Percentiles rank a stretch among this genome's conserved stretches.
phyloP scores from a whole-genome alignment of 2,329 filamentous ascomycete genomes.

The Monosporascus sp. region DNA sequence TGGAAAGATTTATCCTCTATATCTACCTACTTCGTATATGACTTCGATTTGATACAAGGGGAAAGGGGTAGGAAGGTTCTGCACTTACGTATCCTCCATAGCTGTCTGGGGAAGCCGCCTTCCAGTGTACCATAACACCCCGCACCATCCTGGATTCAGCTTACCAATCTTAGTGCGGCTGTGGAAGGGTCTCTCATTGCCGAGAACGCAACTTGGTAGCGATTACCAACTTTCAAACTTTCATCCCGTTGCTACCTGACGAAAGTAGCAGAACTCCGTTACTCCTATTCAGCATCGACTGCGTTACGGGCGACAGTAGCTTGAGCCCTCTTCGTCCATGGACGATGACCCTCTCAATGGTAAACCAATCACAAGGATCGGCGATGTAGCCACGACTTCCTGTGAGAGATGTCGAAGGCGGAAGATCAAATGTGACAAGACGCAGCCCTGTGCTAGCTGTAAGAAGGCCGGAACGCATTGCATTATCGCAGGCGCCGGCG shows the following conservation, averaged over 20 bases:
- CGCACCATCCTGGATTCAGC: background rate
- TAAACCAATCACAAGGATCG: background rate
- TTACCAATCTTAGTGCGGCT: background rate
- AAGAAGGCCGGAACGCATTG: background rate
- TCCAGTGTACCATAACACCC: background rate
- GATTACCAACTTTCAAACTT: background rate
- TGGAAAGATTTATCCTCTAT: too few relatives aligned
- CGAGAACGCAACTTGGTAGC: background rate
- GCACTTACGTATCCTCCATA: too few relatives aligned
- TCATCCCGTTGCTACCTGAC: background rate
- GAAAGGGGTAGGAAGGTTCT: too few relatives aligned
- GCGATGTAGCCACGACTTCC: constrained; percentile 1
- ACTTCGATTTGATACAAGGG: too few relatives aligned
- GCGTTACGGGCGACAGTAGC: background rate
- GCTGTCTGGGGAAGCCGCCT: too few relatives aligned
- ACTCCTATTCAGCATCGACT: background rate
- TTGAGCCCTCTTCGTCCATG: background rate
- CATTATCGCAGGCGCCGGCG: background rate
- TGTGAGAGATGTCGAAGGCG: background rate
- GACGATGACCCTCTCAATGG: background rate
- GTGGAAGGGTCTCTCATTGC: background rate
- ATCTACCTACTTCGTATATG: too few relatives aligned
- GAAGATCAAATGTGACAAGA: background rate
- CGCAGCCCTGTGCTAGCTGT: background rate
- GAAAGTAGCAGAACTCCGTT: background rate